phyloP scores from a whole-genome alignment of 805 yeast genomes.

The Spathaspora sp. region DNA sequence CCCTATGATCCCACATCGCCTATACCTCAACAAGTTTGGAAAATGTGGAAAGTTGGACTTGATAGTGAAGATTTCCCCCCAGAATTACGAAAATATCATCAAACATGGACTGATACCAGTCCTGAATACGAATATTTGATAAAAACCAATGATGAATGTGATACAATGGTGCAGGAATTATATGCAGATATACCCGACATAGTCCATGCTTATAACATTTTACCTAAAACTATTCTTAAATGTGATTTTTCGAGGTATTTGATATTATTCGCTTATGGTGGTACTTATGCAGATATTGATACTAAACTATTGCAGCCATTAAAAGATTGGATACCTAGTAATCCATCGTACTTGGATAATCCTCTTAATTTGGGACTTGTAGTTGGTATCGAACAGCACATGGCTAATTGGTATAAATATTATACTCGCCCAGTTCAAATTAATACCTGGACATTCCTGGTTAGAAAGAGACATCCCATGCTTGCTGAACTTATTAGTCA shows the following conservation, averaged over 20 bases:
- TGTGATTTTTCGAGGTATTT: slow-evolving; percentile 94
- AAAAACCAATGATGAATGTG: slow-evolving; percentile 68
- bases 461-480: slow-evolving; percentile 91
- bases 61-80: slow-evolving; percentile 58
- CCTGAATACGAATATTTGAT: slow-evolving; percentile 79
- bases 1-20: slow-evolving; percentile 63
- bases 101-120: slow-evolving; percentile 65
- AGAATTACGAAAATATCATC: slow-evolving; percentile 53
- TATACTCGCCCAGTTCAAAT: slow-evolving; percentile 49
- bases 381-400: slow-evolving; percentile 95
- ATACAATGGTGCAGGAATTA: slow-evolving; percentile 57
- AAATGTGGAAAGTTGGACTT: slow-evolving; percentile 69
- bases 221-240: slow-evolving; percentile 80
- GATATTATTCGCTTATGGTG: slow-evolving; percentile 85
- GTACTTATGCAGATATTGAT: slow-evolving; percentile 89
- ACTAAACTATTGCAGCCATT: slow-evolving; percentile 73
- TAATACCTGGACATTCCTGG: slow-evolving; percentile 95
- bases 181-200: slow-evolving; percentile 76
- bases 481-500: slow-evolving; percentile 76
- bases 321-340: slow-evolving; percentile 65
- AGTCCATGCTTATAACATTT: slow-evolving; percentile 61
- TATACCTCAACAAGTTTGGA: slow-evolving; percentile 81
- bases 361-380: slow-evolving; percentile 63
- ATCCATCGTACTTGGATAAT: slow-evolving; percentile 23
- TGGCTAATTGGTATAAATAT: slow-evolving; percentile 42